Conservation (phyloP, 2,329 filamentous ascomycete species). For the Aspergillus viridinutans region DNA sequence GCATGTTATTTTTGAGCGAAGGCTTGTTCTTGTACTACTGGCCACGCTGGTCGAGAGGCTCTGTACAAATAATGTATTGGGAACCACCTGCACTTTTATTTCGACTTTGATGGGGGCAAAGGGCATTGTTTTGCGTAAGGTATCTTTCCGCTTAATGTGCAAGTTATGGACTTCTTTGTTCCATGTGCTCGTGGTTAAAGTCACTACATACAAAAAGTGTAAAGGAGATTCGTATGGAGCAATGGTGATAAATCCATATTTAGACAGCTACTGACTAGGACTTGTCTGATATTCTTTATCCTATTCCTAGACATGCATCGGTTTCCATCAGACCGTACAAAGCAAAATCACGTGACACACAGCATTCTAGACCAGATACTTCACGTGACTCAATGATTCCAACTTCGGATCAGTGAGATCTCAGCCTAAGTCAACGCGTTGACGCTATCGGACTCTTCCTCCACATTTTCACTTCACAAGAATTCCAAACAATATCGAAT, state of each 20-base stretch:
- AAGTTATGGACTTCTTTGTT: background rate
- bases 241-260: background rate
- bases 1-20: background rate
- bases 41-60: background rate
- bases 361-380: background rate
- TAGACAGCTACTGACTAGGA: background rate
- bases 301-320: background rate
- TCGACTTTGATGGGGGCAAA: background rate
- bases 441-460: background rate
- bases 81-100: background rate
- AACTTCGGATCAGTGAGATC: background rate
- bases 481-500: background rate
- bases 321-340: background rate
- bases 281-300: background rate
- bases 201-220: background rate
- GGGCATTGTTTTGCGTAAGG: background rate
- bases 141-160: background rate
- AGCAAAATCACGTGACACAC: background rate
- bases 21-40: background rate
- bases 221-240: background rate
- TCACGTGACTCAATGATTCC: background rate
- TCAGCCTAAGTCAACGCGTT: background rate
- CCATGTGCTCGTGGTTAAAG: background rate
- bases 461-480: background rate
- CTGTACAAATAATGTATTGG: background rate